A percentile compares a stretch with the other conserved stretches of the same genome.
Conservation (phyloP, 768 basidiomycete species). For the Lanmaoa rubissima region DNA sequence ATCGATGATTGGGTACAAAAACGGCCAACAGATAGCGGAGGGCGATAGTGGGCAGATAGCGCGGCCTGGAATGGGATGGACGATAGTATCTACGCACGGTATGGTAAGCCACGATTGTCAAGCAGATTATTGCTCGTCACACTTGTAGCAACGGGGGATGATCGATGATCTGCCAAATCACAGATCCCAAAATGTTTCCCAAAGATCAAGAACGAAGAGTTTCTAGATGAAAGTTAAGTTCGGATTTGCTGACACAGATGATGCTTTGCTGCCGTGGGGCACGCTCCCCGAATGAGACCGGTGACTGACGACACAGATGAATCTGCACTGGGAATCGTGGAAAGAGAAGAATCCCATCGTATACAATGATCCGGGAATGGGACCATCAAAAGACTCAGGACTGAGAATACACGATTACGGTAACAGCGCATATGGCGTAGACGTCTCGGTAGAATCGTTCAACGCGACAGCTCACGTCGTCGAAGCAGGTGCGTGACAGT, state of each 20-base stretch:
- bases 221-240: conserved; percentile 1
- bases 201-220: not conserved
- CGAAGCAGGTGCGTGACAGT: not conserved
- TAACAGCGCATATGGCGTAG: not conserved
- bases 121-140: not conserved
- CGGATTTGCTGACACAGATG: not conserved
- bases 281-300: not conserved
- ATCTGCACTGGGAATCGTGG: not conserved
- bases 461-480: conserved; percentile 1
- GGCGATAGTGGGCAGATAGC: not conserved
- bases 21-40: not conserved
- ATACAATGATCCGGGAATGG: not conserved
- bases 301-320: not conserved
- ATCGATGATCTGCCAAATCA: not conserved
- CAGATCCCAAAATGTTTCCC: not conserved
- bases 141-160: not conserved
- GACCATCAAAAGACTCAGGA: not conserved
- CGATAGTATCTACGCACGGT: not conserved
- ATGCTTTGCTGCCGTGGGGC: not conserved
- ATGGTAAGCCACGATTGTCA: not conserved
- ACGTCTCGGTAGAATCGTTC: not conserved
- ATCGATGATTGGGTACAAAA: conserved; percentile 1
- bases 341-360: not conserved
- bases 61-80: not conserved
- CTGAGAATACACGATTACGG: not conserved